Base-by-base conservation (phyloP, 108 stramenopile genomes). In the Seminavis robusta region DNA sequence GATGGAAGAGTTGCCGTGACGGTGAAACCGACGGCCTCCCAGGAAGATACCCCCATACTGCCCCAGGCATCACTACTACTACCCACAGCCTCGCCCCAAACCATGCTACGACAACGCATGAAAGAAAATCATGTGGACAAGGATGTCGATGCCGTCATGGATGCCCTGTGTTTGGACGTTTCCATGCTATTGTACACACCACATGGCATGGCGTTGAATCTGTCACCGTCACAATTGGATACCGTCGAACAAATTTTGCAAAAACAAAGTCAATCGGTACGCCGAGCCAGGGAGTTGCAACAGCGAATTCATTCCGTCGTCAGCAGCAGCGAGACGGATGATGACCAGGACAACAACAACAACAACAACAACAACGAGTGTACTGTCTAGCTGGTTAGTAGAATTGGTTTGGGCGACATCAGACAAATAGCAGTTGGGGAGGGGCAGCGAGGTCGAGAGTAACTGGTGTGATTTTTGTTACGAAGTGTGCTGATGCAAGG, bases 141-240 rank as follows among this genome's bases (percentile, higher is more conserved):
- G n/a, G 59, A 74, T 33, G 63, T 71, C 11, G 81, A 83, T 36
- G 77, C 82, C 17, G 51, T 69, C 34, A 80, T 88, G 79, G 73
- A 81, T 29, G 75, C 86, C 8, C 55, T 88, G 7, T 88, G 86
- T 56, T 59, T 88, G n/a, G 82, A 88, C 49, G 71, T 72, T 34
- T 64, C 69, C 6, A 83, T 83, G 77, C 67, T 88, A 28, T 43
- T 84, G 32, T 67, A 80, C 11, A 77, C 75, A 21, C 50, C 80
- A 13, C 83, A 88, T 59, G 72, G 69, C 8, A 84, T 88, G 83
- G 83, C 86, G 9, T 54, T 84, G 60, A 62, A 80, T 43, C 52
- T 88, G 41, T 88, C 86, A 30, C 86, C 86, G 0, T 73, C 80
- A 41, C 83, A 88, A 44, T 39, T 88, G 24, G 86, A 88, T 56